Evolutionary conservation across 805 yeast species (phyloP).

Genomic region (Debaryomyces tyrocola): DNA sequence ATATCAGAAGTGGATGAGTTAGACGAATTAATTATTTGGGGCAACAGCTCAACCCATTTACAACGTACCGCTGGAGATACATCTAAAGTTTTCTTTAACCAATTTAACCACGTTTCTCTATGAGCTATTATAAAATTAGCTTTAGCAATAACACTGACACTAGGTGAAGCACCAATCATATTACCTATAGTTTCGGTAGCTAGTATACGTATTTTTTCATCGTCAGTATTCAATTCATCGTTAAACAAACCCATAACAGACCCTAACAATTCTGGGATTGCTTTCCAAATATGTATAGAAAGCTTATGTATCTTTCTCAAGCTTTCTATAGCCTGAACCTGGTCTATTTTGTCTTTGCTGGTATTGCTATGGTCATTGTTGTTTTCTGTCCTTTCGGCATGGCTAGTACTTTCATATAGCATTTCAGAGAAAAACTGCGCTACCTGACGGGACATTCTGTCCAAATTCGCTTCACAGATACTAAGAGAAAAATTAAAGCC

Average conservation of each 20-base stretch:
- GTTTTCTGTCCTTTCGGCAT: slow-evolving; percentile 11
- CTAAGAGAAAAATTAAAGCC: slow-evolving; percentile 65
- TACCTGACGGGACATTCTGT: slow-evolving; percentile 70
- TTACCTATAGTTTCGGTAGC: slow-evolving; percentile 76
- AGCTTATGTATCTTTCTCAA: slow-evolving; percentile 63
- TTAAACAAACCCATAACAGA: slow-evolving; percentile 78
- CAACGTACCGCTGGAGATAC: slow-evolving; percentile 61
- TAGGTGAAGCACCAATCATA: slow-evolving; percentile 42
- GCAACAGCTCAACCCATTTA: slow-evolving; percentile 66
- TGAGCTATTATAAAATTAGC: slow-evolving; percentile 60
- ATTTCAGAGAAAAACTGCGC: slow-evolving; percentile 81
- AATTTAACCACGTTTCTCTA: slow-evolving; percentile 59
- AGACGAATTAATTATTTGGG: slow-evolving; percentile 45
- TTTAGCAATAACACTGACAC: slow-evolving; percentile 40
- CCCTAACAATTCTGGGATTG: slow-evolving; percentile 69
- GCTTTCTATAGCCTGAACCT: slow-evolving; percentile 34
- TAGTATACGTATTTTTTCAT: slow-evolving; percentile 56
- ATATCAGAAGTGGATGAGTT: slow-evolving; percentile 51
- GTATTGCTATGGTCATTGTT: slow-evolving; percentile 9
- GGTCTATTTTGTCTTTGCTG: slow-evolving; percentile 12
- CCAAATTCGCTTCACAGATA: slow-evolving; percentile 69
- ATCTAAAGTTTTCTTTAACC: slow-evolving; percentile 79
- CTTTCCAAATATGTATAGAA: slow-evolving; percentile 69
- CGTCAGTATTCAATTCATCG: slow-evolving; percentile 75
- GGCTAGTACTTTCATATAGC: slow-evolving; percentile 50